Evolutionary conservation across 331 rosid genomes (phyloP).

Genomic region (Quercus phellos): DNA sequence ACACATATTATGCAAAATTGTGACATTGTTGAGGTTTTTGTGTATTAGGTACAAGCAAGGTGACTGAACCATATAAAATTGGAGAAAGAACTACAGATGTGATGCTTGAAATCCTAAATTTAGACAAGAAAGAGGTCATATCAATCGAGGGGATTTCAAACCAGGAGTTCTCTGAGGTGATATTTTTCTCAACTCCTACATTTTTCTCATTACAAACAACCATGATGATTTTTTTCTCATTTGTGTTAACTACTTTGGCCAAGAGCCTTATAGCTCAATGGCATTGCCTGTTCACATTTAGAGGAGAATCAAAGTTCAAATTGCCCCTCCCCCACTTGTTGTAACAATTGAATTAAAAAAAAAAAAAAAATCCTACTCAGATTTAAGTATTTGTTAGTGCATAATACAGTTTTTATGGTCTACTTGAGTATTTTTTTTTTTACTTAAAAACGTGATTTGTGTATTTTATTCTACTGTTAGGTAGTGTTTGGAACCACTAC

Average conservation of each 20-base stretch:
- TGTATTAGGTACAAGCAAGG: conserved; percentile 78
- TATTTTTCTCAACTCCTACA: not conserved
- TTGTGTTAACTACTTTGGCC: not conserved
- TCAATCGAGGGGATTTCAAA: conserved; percentile 70
- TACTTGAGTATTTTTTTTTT: not conserved
- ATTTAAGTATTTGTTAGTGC: not conserved
- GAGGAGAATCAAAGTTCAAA: no score
- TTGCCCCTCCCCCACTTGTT: no score
- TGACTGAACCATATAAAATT: conserved; percentile 57
- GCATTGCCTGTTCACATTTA: no score
- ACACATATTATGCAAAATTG: conserved; percentile 7
- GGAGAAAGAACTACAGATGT: conserved; percentile 57
- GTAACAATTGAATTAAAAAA: no score
- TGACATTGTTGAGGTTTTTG: conserved; percentile 16
- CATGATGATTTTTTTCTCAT: not conserved
- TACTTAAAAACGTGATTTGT: no score
- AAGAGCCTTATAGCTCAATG: no score
- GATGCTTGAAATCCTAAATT: conserved; percentile 76
- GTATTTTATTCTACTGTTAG: not conserved
- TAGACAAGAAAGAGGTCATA: conserved; percentile 74
- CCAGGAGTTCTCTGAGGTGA: conserved; percentile 86
- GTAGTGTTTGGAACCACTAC: no score
- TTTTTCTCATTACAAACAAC: not conserved
- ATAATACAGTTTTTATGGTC: not conserved
- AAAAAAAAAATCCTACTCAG: no score